Conservation (phyloP, 2,329 filamentous ascomycete species). For the Graphiopsis chlorocephala region DNA sequence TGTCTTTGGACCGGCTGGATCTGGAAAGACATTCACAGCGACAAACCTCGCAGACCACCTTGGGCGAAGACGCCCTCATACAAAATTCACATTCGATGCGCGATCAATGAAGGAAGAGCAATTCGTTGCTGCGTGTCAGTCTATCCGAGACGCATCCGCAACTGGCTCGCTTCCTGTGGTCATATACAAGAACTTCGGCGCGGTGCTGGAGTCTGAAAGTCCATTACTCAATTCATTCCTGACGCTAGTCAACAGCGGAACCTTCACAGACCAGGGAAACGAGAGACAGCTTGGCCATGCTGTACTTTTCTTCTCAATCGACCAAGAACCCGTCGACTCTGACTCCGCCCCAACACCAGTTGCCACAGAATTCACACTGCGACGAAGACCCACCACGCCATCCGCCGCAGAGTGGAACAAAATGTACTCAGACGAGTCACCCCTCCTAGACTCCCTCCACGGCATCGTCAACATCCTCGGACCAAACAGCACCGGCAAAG, state of each 20-base stretch:
- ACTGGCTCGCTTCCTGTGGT: constrained; percentile 29
- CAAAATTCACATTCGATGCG: constrained; percentile 30
- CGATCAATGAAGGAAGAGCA: constrained; percentile 29
- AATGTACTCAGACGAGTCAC: constrained; percentile 26
- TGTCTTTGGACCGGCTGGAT: constrained; percentile 30
- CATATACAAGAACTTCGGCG: constrained; percentile 33
- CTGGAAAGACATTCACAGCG: constrained; percentile 35
- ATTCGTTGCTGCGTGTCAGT: constrained; percentile 30
- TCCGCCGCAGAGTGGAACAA: constrained; percentile 15
- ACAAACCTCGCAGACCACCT: constrained; percentile 29
- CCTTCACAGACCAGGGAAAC: constrained; percentile 30
- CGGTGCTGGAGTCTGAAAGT: constrained; percentile 27
- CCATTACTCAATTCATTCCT: constrained; percentile 30
- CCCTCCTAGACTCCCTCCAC: constrained; percentile 33
- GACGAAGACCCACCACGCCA: constrained; percentile 14
- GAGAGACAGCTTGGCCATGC: constrained; percentile 29
- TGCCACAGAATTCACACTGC: constrained; percentile 23
- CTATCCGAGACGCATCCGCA: constrained; percentile 30
- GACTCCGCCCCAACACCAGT: constrained; percentile 27
- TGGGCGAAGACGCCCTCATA: constrained; percentile 21
- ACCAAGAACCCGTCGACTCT: constrained; percentile 27
- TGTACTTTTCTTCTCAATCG: constrained; percentile 34
- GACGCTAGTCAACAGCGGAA: constrained; percentile 32
- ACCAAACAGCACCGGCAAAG: constrained; percentile 28
- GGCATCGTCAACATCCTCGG: constrained; percentile 32